These are phyloP conservation scores for Auxenochlorella protothecoides DNA, from an alignment of 139 green algal species.

Conservation along the genomic window DNA sequence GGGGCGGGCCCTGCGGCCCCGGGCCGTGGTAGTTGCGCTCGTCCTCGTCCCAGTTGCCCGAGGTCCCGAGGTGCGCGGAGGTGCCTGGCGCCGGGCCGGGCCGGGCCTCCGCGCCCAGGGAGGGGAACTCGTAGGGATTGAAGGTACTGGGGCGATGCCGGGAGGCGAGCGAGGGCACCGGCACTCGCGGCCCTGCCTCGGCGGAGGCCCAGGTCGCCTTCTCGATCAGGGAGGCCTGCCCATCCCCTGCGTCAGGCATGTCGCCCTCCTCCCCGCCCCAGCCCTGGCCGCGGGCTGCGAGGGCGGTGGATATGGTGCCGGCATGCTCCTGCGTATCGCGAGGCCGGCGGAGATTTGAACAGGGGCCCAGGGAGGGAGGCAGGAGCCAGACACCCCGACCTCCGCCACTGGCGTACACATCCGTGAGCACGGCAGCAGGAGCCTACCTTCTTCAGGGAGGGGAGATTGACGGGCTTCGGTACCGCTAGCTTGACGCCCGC, in stretches of 20 bases:
- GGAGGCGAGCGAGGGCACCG: not conserved
- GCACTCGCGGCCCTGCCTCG: not conserved
- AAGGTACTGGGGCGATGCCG: slow-evolving; percentile 24
- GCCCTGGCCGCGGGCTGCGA: slow-evolving; percentile 5
- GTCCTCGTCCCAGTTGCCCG: slow-evolving; percentile 30
- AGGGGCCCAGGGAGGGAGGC: too few species aligned
- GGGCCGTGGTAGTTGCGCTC: slow-evolving; percentile 10
- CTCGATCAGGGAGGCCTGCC: slow-evolving; percentile 1
- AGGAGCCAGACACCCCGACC: too few species aligned
- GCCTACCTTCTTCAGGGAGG: slow-evolving; percentile 64
- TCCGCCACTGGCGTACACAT: too few species aligned
- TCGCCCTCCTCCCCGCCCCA: slow-evolving; percentile 41
- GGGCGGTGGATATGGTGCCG: slow-evolving; percentile 47
- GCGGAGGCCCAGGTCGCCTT: slow-evolving; percentile 47
- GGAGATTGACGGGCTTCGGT: slow-evolving; percentile 71
- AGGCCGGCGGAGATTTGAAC: too few species aligned
- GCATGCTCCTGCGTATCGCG: slow-evolving; percentile 51
- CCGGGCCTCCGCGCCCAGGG: slow-evolving; percentile 30
- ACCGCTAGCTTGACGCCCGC: slow-evolving; percentile 50
- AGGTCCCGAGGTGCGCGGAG: not conserved
- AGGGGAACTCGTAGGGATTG: slow-evolving; percentile 64
- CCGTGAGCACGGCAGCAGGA: not conserved
- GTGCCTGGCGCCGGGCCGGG: slow-evolving; percentile 3
- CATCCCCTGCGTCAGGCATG: slow-evolving; percentile 21
- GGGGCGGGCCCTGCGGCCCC: not conserved